Evolutionary conservation across 768 basidiomycete species (phyloP), one percentile per base, ranked within the genome.

Genomic region (Phanerochaete sordida): DNA sequence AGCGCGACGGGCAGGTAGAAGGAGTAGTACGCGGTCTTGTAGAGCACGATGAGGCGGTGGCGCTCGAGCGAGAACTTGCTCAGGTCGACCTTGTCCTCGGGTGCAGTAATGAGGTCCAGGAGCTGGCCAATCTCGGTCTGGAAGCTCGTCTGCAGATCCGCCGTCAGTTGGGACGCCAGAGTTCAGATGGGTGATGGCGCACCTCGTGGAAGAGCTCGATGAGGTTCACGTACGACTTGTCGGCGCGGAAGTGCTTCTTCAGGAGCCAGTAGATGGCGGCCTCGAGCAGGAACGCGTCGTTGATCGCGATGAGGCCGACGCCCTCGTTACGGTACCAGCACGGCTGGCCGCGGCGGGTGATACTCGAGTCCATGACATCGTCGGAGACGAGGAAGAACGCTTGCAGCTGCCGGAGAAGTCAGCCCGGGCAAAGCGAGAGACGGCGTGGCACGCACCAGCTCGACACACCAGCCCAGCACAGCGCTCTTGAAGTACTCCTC

Each of bases 1-100:
- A 95, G 87, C 15, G 96, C 97, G 64, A 98, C 93, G 49, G 97
- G 94, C 64, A 99, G 92, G 78, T 98, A 97, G 84, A 98, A 98
- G 30, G 93, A 97, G 76, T 98, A 99, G 77, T 84, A 96, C 0
- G 96, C 92, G 28, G 96, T 98, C 77, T 99, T 99, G 85, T 95
- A 98, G 63, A 93, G 82, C 56, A 98, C 96, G 72, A 98, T 98
- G 58, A 92, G 83, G 61, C 84, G 83, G 71, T 98, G 94, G 71
- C 93, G 91, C 60, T 90, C 79, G 21, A 96, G 79, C 4, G 91
- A 93, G 77, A 98, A 99, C 67, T 90, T 90, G 74, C 70, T 78
- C 51, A 98, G 79, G 70, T 99, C 94, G 54, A 98, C 90, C 19
- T 77, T 72, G 67, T 94, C 88, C 70, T 98, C 96, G 0, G 95